Percentiles rank a stretch among this genome's conserved stretches.
Conservation (phyloP, 73 alveolate genomes). For the Paramecium tetraurelia region DNA sequence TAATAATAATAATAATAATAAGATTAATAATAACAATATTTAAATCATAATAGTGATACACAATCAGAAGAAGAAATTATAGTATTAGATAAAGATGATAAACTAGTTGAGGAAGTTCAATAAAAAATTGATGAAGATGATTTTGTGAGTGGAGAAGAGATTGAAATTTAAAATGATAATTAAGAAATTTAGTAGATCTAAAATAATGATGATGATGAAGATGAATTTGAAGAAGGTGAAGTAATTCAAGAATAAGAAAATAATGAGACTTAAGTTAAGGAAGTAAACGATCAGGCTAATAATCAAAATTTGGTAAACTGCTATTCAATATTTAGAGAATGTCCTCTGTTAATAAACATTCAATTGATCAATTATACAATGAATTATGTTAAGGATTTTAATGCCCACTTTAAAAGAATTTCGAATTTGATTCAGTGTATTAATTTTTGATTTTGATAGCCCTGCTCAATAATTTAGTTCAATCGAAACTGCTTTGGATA, state of each 20-base stretch:
- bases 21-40: background rate
- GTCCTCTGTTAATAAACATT: background rate
- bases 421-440: background rate
- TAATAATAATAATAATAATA: no score
- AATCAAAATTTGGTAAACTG: background rate
- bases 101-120: background rate
- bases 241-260: background rate
- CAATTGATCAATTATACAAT: background rate
- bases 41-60: background rate
- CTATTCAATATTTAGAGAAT: background rate
- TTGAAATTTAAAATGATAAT: background rate
- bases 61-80: conserved; percentile 14
- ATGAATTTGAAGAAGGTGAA: conserved; percentile 54
- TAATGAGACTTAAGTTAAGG: background rate
- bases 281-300: background rate
- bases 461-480: background rate
- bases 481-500: background rate
- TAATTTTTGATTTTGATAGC: background rate
- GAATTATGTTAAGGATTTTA: background rate
- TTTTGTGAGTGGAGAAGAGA: background rate
- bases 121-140: background rate
- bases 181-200: background rate
- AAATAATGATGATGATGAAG: conserved; percentile 10
- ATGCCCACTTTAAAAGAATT: background rate
- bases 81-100: background rate